A percentile compares a stretch with the other conserved stretches of the same genome.
Evolutionary conservation across 202 grass and related monocot genomes (phyloP).

Genomic region (Zoysia matrella): DNA sequence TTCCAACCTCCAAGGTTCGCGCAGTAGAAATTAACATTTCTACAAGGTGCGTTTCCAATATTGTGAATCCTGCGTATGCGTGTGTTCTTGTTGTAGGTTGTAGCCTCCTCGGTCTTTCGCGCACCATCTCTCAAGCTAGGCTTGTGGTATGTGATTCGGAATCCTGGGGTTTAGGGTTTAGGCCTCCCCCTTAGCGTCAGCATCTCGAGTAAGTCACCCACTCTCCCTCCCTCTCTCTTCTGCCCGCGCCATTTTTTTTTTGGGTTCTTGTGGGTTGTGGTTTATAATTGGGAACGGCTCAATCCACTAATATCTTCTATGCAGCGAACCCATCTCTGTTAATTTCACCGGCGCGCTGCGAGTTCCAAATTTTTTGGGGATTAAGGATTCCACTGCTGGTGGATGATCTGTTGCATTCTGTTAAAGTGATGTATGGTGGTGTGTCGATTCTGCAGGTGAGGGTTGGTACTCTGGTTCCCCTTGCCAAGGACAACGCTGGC

Average conservation of each 20-base stretch:
- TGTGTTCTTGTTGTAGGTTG: too few relatives aligned
- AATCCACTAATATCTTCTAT: background rate
- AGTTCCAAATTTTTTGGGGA: background rate
- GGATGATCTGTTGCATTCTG: background rate
- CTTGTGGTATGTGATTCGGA: background rate
- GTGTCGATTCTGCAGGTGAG: conserved; percentile 53
- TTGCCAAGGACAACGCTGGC: conserved; percentile 41
- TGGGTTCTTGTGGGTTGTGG: background rate
- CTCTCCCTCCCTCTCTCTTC: too few relatives aligned
- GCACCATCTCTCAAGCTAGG: too few relatives aligned
- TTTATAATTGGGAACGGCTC: background rate
- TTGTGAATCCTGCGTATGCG: background rate
- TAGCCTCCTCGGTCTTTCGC: too few relatives aligned
- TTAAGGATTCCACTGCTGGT: conserved; percentile 39
- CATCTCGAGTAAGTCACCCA: conserved; percentile 44
- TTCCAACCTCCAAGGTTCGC: background rate
- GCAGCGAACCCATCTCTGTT: background rate
- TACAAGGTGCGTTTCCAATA: background rate
- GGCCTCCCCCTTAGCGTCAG: conserved; percentile 28
- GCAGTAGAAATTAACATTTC: background rate
- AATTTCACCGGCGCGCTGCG: background rate
- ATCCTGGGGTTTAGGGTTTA: conserved; percentile 34
- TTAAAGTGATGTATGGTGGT: conserved; percentile 6
- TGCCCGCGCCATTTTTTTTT: background rate
- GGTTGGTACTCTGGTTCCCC: conserved; percentile 65